Percentiles rank a stretch among this genome's conserved stretches.
phyloP scores from a whole-genome alignment of 2,329 filamentous ascomycete genomes.

The Pseudogymnoascus sp. region DNA sequence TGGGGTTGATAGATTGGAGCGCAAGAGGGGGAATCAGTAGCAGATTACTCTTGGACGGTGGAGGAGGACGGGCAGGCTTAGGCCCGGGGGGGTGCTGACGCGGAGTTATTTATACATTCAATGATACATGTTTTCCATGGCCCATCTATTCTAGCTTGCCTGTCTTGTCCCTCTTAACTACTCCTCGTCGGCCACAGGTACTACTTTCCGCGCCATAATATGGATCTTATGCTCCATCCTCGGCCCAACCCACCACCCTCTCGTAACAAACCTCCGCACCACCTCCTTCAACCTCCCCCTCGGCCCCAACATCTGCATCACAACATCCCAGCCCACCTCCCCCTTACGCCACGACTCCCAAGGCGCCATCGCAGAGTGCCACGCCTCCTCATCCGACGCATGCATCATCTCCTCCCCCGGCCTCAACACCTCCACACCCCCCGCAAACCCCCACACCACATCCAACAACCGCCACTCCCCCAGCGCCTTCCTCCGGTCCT shows the following conservation, averaged over 20 bases:
- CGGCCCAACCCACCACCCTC: constrained; percentile 58
- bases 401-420: constrained; percentile 32
- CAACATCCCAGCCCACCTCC: constrained; percentile 34
- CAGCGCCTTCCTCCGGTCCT: constrained; percentile 39
- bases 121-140: neutral
- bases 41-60: neutral
- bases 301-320: constrained; percentile 29
- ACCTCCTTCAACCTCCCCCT: constrained; percentile 23
- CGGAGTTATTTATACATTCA: neutral
- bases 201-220: constrained; percentile 30
- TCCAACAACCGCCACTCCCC: constrained; percentile 50
- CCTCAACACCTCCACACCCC: constrained; percentile 48
- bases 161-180: neutral
- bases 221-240: constrained; percentile 48
- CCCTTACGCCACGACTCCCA: constrained; percentile 12
- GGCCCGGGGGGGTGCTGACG: neutral
- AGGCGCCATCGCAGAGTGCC: constrained; percentile 19
- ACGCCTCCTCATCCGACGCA: constrained; percentile 17
- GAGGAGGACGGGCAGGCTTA: neutral
- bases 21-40: neutral
- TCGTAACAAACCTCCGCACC: constrained; percentile 37
- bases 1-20: neutral
- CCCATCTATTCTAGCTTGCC: neutral
- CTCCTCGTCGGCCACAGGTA: neutral
- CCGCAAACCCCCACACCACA: constrained; percentile 45